A percentile compares a stretch with the other conserved stretches of the same genome.
Conservation (phyloP, 2,329 filamentous ascomycete species). For the Clonostachys rhizophaga region DNA sequence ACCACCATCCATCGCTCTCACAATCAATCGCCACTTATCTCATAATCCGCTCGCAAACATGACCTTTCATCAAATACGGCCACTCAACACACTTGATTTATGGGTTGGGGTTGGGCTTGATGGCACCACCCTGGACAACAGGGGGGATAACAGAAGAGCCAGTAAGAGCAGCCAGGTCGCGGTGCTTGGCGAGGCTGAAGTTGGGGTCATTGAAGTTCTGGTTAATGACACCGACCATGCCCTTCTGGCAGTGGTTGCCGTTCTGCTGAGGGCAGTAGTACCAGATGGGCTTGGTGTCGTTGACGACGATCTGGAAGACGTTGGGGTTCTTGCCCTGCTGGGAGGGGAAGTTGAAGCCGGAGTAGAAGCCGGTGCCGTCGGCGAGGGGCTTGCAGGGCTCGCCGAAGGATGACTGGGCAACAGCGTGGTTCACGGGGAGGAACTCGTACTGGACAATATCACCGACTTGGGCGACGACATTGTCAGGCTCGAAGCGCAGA, state of each 20-base stretch:
- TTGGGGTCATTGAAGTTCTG: slow-evolving; percentile 24
- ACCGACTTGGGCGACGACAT: slow-evolving; percentile 39
- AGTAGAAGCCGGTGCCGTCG: slow-evolving; percentile 33
- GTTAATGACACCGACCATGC: slow-evolving; percentile 43
- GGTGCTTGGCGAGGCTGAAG: slow-evolving; percentile 26
- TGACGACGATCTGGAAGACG: slow-evolving; percentile 38
- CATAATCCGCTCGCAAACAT: too few species aligned
- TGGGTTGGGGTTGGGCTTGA: slow-evolving; percentile 29
- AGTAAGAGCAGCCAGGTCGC: slow-evolving; percentile 20
- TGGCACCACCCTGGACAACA: slow-evolving; percentile 18
- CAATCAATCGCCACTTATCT: too few species aligned
- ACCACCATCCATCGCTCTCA: too few species aligned
- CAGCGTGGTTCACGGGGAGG: slow-evolving; percentile 44
- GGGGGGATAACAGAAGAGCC: slow-evolving; percentile 16
- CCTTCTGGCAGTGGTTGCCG: slow-evolving; percentile 38
- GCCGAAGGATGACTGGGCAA: slow-evolving; percentile 35
- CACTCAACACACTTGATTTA: neutral
- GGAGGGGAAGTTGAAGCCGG: slow-evolving; percentile 36
- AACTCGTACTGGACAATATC: slow-evolving; percentile 52
- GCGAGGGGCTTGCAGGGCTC: slow-evolving; percentile 33
- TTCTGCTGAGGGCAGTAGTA: slow-evolving; percentile 36
- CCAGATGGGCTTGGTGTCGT: slow-evolving; percentile 33
- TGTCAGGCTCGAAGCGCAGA: slow-evolving; percentile 44
- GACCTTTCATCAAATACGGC: too few species aligned
- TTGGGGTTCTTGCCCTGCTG: slow-evolving; percentile 23